Percentiles rank a stretch among this genome's conserved stretches.
Conservation (phyloP, 192 early-diverging fungal genomes). For the Dispira parvispora region DNA sequence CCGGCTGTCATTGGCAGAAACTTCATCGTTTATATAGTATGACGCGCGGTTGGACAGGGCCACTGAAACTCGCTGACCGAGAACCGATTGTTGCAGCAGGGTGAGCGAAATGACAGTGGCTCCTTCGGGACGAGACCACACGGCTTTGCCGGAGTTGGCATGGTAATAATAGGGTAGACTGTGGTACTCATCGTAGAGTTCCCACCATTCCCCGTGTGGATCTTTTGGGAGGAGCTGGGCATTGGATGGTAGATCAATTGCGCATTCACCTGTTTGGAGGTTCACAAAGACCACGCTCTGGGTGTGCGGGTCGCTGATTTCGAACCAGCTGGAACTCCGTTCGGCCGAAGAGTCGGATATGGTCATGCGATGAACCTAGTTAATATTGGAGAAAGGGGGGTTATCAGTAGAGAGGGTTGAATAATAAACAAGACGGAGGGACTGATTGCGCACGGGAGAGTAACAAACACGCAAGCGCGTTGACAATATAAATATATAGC, state of each 20-base stretch:
- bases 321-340: constrained; percentile 31
- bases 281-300: constrained; percentile 47
- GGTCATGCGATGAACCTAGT: no score
- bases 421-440: no score
- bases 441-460: no score
- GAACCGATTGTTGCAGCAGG: constrained; percentile 50
- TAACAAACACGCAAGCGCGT: no score
- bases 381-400: no score
- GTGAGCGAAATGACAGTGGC: constrained; percentile 58
- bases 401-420: no score
- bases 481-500: no score
- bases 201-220: constrained; percentile 89
- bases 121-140: constrained; percentile 65
- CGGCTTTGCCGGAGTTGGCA: constrained; percentile 65
- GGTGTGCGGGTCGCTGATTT: constrained; percentile 52
- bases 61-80: constrained; percentile 62
- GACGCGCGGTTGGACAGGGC: constrained; percentile 30
- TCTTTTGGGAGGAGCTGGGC: constrained; percentile 35
- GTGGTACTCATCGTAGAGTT: constrained; percentile 73
- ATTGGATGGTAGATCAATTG: constrained; percentile 39
- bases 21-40: constrained; percentile 21
- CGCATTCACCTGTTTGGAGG: constrained; percentile 72
- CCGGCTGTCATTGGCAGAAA: neutral
- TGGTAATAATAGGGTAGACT: constrained; percentile 89
- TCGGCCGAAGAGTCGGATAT: no score